phyloP scores from a whole-genome alignment of 352 stramenopile species.

The Blastocystis hominis region DNA sequence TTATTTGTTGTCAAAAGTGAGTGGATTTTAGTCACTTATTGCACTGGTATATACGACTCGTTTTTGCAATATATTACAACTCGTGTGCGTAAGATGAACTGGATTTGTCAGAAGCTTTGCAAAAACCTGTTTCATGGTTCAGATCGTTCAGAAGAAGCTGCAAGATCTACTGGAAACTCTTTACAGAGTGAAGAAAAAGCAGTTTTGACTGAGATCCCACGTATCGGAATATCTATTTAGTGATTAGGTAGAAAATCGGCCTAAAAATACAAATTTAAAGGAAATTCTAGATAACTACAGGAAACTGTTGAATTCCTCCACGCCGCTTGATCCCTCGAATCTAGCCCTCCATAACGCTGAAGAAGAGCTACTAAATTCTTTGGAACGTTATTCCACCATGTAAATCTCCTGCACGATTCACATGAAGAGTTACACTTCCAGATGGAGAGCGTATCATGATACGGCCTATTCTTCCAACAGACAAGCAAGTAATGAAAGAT shows the following conservation, averaged over 20 bases:
- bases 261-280: constrained; percentile 37
- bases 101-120: background rate
- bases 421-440: constrained; percentile 3
- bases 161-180: too few species aligned
- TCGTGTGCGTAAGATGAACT: background rate
- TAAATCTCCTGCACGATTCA: background rate
- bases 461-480: background rate
- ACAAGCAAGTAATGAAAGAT: constrained; percentile 38
- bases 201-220: too few species aligned
- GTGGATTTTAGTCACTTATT: background rate
- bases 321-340: background rate
- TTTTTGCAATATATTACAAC: background rate
- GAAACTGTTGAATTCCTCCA: background rate
- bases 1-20: background rate
- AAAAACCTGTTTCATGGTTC: background rate
- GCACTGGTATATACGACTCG: background rate
- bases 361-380: constrained; percentile 3
- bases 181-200: too few species aligned
- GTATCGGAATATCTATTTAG: background rate
- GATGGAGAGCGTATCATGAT: constrained; percentile 23
- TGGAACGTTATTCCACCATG: constrained; percentile 9
- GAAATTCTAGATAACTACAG: background rate
- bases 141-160: background rate
- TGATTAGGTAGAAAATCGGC: background rate
- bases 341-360: background rate